Conservation (phyloP, 2,329 filamentous ascomycete genomes). For the Colletotrichum tanaceti region DNA sequence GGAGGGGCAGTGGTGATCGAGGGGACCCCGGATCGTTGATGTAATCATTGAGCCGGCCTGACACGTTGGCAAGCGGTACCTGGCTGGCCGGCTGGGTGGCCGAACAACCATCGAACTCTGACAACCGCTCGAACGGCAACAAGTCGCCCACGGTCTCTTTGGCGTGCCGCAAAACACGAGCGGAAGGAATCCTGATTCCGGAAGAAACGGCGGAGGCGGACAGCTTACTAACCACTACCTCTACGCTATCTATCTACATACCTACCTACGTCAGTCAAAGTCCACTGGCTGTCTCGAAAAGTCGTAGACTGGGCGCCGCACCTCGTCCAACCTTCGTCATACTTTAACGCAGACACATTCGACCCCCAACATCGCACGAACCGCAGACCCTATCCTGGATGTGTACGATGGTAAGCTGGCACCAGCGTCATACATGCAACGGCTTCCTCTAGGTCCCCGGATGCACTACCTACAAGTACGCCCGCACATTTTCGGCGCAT, state of each 20-base stretch:
- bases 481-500: slow-evolving; percentile 28
- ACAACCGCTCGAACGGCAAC: slow-evolving; percentile 9
- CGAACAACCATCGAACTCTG: slow-evolving; percentile 21
- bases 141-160: slow-evolving; percentile 7
- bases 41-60: slow-evolving; percentile 34
- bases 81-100: slow-evolving; percentile 31
- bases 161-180: slow-evolving; percentile 10
- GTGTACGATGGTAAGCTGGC: slow-evolving; percentile 17
- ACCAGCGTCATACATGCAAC: slow-evolving; percentile 41
- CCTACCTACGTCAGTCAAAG: slow-evolving; percentile 40
- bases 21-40: slow-evolving; percentile 40
- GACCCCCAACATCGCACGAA: slow-evolving; percentile 25
- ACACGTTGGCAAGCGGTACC: slow-evolving; percentile 25
- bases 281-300: slow-evolving; percentile 1
- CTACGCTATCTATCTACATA: slow-evolving; percentile 30
- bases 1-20: slow-evolving; percentile 36
- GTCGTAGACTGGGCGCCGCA: slow-evolving; percentile 14
- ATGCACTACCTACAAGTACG: slow-evolving; percentile 6
- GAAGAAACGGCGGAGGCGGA: slow-evolving; percentile 6
- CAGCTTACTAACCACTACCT: too few relatives aligned
- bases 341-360: slow-evolving; percentile 14
- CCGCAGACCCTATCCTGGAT: slow-evolving; percentile 4
- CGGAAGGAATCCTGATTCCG: slow-evolving; percentile 19
- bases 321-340: slow-evolving; percentile 10
- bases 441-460: background rate